Evolutionary conservation across 1,139 yeast genomes (phyloP), one percentile per base, ranked within the genome.

Genomic region (Geotrichum histeridarum): DNA sequence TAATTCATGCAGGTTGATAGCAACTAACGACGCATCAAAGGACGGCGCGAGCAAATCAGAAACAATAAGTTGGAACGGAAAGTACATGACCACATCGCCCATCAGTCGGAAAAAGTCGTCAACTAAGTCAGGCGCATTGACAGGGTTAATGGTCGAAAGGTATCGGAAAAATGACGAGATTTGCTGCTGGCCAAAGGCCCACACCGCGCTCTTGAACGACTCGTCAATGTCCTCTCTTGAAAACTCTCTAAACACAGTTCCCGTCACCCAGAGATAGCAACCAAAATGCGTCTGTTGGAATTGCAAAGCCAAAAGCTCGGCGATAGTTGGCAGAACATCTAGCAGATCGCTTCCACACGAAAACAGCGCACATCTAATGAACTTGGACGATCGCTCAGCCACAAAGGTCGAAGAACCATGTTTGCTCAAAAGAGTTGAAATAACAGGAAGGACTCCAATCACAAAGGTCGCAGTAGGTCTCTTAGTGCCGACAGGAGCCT

Each of bases 21-120:
- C 79, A 51, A 77, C 74, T 48, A 86, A 66, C 8, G 90, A 81
- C 8, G 86, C 79, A 54, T 83, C 80, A 60, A 83, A 74, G 1
- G 84, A 74, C 8, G 85, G 79, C 51, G 75, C 74, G 61, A 89
- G 70, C 45, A 87, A 68, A 17, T 78, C 81, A n/a, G 76, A 73
- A 11, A 77, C 70, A 15, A 88, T 77, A 55, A 87, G 77, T 61
- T 82, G 77, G 54, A 79, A 75, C 1, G 97, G 95, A 67, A 78
- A 87, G 67, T 80, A 88, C 84, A 86, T 84, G 54, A 89, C 71
- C 50, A 90, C 74, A 67, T 93, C 98, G 58, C 80, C 77, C 71
- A 84, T 76, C 85, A 91, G 84, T 57, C 94, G 77, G 77, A 85
- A 90, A 67, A 86, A 91, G 73, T 91, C 97, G 69, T 91, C 96